Conservation (phyloP, 306 rosid genomes). For the Vigna mungo region DNA sequence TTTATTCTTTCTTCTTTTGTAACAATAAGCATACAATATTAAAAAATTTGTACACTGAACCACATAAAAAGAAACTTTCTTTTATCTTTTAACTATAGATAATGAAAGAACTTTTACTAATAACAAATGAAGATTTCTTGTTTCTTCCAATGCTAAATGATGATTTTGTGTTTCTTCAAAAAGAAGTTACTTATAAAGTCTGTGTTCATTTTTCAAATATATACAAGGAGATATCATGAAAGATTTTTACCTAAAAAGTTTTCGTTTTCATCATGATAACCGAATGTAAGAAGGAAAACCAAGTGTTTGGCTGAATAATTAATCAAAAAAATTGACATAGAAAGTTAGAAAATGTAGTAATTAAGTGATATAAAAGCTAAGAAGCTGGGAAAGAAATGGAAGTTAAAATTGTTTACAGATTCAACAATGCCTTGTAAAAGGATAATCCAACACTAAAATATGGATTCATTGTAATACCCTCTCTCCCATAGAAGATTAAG, state of each 20-base stretch:
- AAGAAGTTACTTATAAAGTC: no score
- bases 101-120: no score
- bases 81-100: no score
- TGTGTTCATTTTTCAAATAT: no score
- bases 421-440: conserved; percentile 82
- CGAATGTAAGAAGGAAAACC: conserved; percentile 71
- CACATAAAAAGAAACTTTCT: no score
- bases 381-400: neutral
- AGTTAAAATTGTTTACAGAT: conserved; percentile 58
- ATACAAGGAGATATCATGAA: neutral
- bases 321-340: conserved; percentile 5
- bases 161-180: no score
- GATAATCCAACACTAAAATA: conserved; percentile 72
- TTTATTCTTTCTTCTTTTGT: no score
- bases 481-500: conserved; percentile 78
- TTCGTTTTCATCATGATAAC: conserved; percentile 53
- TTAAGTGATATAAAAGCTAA: neutral
- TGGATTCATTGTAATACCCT: conserved; percentile 66
- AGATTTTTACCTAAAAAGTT: conserved; percentile 63
- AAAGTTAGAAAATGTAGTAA: no score
- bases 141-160: no score
- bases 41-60: no score
- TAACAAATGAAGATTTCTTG: no score
- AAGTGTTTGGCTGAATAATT: conserved; percentile 59
- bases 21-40: no score